phyloP scores from a whole-genome alignment of 1,139 yeast species.

The Pichia sp. region DNA sequence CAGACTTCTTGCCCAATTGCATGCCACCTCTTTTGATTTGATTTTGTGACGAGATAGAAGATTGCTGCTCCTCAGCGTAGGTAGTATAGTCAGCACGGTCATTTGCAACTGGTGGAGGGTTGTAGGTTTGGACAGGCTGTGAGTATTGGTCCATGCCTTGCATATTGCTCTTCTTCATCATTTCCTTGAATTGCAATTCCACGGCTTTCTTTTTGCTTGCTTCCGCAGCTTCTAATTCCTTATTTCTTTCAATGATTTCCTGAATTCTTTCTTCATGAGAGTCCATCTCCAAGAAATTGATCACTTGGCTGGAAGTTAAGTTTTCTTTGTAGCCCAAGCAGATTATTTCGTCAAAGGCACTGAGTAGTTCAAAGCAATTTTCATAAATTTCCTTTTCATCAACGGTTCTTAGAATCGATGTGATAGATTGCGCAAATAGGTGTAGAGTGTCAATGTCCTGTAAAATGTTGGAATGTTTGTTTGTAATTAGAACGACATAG shows the following conservation, averaged over 20 bases:
- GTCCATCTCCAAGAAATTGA: slow-evolving; percentile 93
- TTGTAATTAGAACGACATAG: slow-evolving; percentile 86
- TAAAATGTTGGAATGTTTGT: slow-evolving; percentile 84
- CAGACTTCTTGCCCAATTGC: slow-evolving; percentile 69
- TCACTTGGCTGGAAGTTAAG: slow-evolving; percentile 75
- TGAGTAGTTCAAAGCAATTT: slow-evolving; percentile 80
- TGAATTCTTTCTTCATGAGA: slow-evolving; percentile 98
- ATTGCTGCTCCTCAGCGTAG: slow-evolving; percentile 11
- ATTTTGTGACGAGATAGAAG: slow-evolving; percentile 4
- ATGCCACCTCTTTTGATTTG: slow-evolving; percentile 63
- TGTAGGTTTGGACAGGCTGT: slow-evolving; percentile 19
- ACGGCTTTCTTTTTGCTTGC: slow-evolving; percentile 95
- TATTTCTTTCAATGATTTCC: slow-evolving; percentile 94
- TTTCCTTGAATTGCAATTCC: slow-evolving; percentile 86
- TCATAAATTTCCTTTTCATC: slow-evolving; percentile 84
- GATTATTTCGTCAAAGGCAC: slow-evolving; percentile 92
- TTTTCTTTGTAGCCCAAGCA: slow-evolving; percentile 89
- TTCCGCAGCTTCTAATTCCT: slow-evolving; percentile 94
- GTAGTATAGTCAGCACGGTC: neutral
- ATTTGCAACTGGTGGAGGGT: slow-evolving; percentile 16
- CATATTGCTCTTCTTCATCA: slow-evolving; percentile 55
- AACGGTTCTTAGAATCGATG: slow-evolving; percentile 63
- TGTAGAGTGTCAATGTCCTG: slow-evolving; percentile 94
- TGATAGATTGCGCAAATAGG: slow-evolving; percentile 75
- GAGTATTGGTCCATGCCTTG: slow-evolving; percentile 9